A percentile compares a stretch with the other conserved stretches of the same genome.
phyloP scores from a whole-genome alignment of 192 early-diverging fungal species.

The Coemansia sp. region DNA sequence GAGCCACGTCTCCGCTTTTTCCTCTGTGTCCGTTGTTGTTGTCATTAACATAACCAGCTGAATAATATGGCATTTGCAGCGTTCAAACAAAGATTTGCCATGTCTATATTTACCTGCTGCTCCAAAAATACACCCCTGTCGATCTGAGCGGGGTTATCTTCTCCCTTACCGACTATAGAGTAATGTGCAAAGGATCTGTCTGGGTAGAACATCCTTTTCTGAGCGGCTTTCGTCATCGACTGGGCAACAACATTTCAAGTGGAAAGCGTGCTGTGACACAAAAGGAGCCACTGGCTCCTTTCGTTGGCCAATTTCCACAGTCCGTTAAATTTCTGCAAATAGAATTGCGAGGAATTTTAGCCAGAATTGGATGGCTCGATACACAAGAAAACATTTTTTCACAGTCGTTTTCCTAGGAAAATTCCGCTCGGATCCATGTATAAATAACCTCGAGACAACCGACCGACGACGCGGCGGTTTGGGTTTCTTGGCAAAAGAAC shows the following conservation, averaged over 20 bases:
- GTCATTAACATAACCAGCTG: too few species aligned
- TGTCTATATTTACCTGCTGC: neutral
- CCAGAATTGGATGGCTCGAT: neutral
- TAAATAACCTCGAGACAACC: neutral
- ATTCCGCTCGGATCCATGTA: neutral
- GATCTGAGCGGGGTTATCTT: neutral
- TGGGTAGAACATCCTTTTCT: neutral
- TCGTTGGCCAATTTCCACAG: neutral
- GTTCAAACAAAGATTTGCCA: neutral
- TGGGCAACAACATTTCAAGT: too few species aligned
- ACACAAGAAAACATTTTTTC: conserved; percentile 1
- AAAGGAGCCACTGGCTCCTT: neutral
- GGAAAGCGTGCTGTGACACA: neutral
- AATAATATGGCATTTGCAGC: neutral
- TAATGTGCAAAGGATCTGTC: too few species aligned
- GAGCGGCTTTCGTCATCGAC: neutral
- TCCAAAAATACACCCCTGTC: neutral
- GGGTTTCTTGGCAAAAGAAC: neutral
- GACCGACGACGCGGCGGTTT: neutral
- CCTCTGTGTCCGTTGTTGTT: too few species aligned
- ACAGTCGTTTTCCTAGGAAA: neutral
- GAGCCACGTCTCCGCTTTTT: too few species aligned
- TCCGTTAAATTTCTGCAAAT: neutral
- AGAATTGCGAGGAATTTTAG: neutral
- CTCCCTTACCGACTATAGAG: neutral